Conservation (phyloP, 1,139 yeast genomes). For the Yamadazyma atlantica region DNA sequence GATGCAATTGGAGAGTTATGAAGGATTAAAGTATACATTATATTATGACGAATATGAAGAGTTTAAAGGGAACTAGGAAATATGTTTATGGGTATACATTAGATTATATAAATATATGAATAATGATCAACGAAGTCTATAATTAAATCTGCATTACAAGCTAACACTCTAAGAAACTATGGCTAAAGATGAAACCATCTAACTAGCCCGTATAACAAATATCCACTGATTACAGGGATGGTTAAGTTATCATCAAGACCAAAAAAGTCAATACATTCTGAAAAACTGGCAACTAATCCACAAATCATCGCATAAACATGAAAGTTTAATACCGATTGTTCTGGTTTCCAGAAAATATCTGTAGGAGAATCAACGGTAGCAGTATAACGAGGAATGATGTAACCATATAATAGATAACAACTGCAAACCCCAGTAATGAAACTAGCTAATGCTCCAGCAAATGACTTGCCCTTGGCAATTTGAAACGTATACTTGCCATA, state of each 20-base stretch:
- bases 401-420: constrained; percentile 68
- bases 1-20: constrained; percentile 36
- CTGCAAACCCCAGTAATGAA: constrained; percentile 68
- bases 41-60: constrained; percentile 25
- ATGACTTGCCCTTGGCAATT: constrained; percentile 67
- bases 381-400: constrained; percentile 59
- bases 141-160: background rate
- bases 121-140: constrained; percentile 1
- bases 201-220: constrained; percentile 53
- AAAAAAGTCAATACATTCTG: constrained; percentile 76
- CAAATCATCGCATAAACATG: constrained; percentile 55
- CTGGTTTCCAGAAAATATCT: constrained; percentile 63
- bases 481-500: constrained; percentile 85
- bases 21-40: constrained; percentile 34
- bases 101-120: background rate
- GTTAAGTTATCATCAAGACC: constrained; percentile 90
- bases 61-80: background rate
- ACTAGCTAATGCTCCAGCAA: constrained; percentile 90
- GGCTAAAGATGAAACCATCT: constrained; percentile 17
- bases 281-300: constrained; percentile 80
- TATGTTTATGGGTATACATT: background rate
- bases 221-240: constrained; percentile 81
- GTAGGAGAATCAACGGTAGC: constrained; percentile 49
- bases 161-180: constrained; percentile 7
- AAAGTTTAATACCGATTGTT: constrained; percentile 55